Percentiles rank a stretch among this genome's conserved stretches.
phyloP scores from a whole-genome alignment of 345 rosid genomes.

The Brassica cretica region DNA sequence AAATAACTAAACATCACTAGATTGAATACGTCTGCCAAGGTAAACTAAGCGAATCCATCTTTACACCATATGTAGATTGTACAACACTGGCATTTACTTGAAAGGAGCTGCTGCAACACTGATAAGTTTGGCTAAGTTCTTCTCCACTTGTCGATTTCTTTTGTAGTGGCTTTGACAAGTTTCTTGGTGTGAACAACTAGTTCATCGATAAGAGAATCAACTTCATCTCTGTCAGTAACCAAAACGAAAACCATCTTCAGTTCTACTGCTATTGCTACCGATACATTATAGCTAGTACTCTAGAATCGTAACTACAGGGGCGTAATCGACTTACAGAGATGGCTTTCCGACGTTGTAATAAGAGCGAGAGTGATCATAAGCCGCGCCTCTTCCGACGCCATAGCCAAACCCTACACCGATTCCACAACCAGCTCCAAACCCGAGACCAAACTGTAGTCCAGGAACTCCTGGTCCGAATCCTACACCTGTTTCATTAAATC shows the following conservation, averaged over 20 bases:
- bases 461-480: slow-evolving; percentile 89
- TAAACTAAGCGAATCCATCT: background rate
- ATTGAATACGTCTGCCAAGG: background rate
- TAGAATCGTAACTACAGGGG: background rate
- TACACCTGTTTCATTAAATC: slow-evolving; percentile 47
- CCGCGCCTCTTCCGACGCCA: slow-evolving; percentile 76
- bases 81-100: background rate
- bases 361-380: slow-evolving; percentile 2
- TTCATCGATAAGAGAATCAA: slow-evolving; percentile 64
- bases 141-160: slow-evolving; percentile 85
- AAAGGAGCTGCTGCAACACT: background rate
- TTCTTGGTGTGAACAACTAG: slow-evolving; percentile 63
- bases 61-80: background rate
- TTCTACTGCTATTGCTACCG: background rate
- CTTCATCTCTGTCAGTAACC: slow-evolving; percentile 51
- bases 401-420: slow-evolving; percentile 88
- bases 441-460: slow-evolving; percentile 74
- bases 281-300: background rate
- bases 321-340: slow-evolving; percentile 29
- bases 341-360: slow-evolving; percentile 24
- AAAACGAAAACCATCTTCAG: slow-evolving; percentile 9
- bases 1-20: background rate
- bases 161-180: slow-evolving; percentile 60
- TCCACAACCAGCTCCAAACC: slow-evolving; percentile 88
- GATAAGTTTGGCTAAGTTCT: slow-evolving; percentile 37